phyloP scores from a whole-genome alignment of 1,284 basidiomycete species.

The Fomitopsis betulina region DNA sequence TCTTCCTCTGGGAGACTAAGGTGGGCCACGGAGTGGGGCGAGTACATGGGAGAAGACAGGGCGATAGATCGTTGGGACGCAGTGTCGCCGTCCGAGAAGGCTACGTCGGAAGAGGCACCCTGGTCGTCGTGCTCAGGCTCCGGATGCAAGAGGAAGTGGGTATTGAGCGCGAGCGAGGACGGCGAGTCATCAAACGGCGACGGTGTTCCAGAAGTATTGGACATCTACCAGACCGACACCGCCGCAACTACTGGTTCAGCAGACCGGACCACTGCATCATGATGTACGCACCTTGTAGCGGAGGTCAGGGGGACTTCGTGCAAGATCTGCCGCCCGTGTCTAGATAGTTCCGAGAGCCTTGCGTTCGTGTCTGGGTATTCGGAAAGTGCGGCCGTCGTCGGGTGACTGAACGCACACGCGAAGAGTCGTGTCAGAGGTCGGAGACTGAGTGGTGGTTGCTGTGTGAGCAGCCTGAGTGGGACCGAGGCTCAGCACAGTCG shows the following conservation, averaged over 20 bases:
- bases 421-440: too few relatives aligned
- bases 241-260: not conserved
- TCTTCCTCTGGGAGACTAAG: slow-evolving; percentile 28
- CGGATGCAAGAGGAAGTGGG: slow-evolving; percentile 23
- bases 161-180: slow-evolving; percentile 15
- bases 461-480: too few relatives aligned
- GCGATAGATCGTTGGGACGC: slow-evolving; percentile 76
- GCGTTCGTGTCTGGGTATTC: too few relatives aligned
- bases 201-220: slow-evolving; percentile 1
- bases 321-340: not conserved
- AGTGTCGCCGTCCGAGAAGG: slow-evolving; percentile 57
- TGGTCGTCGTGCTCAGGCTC: slow-evolving; percentile 19
- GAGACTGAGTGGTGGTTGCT: too few relatives aligned
- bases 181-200: slow-evolving; percentile 8
- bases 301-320: not conserved
- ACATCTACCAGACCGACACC: not conserved
- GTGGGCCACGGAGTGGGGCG: slow-evolving; percentile 30
- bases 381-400: too few relatives aligned
- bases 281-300: not conserved
- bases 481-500: too few relatives aligned
- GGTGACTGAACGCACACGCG: too few relatives aligned
- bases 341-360: too few relatives aligned
- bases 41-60: slow-evolving; percentile 51
- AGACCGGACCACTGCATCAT: not conserved
- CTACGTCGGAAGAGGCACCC: slow-evolving; percentile 23